A percentile compares a stretch with the other conserved stretches of the same genome.
Evolutionary conservation across 108 stramenopile genomes (phyloP).

Genomic region (Parmales sp.): DNA sequence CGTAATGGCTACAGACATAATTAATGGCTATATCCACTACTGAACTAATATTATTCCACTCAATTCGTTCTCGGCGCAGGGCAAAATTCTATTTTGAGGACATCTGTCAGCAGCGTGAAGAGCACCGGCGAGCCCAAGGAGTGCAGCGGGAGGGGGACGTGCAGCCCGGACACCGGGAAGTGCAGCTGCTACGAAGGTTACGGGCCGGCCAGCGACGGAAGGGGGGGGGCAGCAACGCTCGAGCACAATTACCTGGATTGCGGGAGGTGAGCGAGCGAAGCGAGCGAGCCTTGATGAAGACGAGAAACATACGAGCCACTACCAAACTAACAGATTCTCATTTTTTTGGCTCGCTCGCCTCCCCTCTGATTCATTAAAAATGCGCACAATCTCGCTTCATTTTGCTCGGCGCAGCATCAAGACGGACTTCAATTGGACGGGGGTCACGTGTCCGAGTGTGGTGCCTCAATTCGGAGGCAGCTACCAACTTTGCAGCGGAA

Average conservation of each 20-base stretch:
- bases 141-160: slow-evolving; percentile 4
- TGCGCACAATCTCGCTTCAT: too few relatives aligned
- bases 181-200: slow-evolving; percentile 4
- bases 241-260: slow-evolving; percentile 2
- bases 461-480: neutral
- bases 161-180: neutral
- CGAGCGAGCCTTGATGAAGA: too few relatives aligned
- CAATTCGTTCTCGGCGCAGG: neutral
- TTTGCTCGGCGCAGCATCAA: too few relatives aligned
- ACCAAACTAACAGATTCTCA: too few relatives aligned
- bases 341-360: too few relatives aligned
- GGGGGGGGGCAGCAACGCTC: neutral
- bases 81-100: neutral
- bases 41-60: neutral
- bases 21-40: too few relatives aligned
- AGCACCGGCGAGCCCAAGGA: neutral
- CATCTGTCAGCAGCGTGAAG: neutral
- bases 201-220: slow-evolving; percentile 3
- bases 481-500: neutral
- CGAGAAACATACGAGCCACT: too few relatives aligned
- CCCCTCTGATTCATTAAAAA: too few relatives aligned
- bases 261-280: too few relatives aligned
- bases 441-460: neutral
- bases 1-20: too few relatives aligned
- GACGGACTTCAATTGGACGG: slow-evolving; percentile 11